Percentiles rank a stretch among this genome's conserved stretches.
Evolutionary conservation across 495 filamentous ascomycete species (phyloP).

Genomic region (Choiromyces venosus): DNA sequence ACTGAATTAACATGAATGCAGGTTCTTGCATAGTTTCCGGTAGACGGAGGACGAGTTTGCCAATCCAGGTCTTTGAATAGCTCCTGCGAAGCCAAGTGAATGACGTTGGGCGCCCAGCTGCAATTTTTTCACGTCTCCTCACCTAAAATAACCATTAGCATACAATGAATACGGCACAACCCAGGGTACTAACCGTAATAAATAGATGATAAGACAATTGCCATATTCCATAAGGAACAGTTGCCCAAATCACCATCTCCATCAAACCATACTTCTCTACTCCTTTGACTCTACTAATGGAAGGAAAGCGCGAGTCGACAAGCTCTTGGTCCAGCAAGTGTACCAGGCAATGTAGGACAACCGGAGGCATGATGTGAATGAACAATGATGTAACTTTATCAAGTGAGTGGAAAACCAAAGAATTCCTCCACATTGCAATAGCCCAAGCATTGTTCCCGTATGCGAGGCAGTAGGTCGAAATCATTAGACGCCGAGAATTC

Average conservation of each 20-base stretch:
- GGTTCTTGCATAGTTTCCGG: slow-evolving; percentile 72
- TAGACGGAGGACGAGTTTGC: slow-evolving; percentile 71
- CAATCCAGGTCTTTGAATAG: slow-evolving; percentile 82
- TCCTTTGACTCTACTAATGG: slow-evolving; percentile 73
- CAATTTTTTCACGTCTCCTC: slow-evolving; percentile 78
- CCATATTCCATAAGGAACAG: slow-evolving; percentile 86
- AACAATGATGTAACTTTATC: slow-evolving; percentile 80
- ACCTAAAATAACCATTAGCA: slow-evolving; percentile 17
- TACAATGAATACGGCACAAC: neutral
- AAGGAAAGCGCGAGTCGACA: slow-evolving; percentile 72
- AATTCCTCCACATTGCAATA: slow-evolving; percentile 99
- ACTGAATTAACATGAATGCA: slow-evolving; percentile 95
- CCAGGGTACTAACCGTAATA: slow-evolving; percentile 67
- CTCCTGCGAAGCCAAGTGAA: slow-evolving; percentile 95
- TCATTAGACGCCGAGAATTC: slow-evolving; percentile 82
- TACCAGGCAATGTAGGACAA: slow-evolving; percentile 82
- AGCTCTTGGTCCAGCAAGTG: slow-evolving; percentile 65
- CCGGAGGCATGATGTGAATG: slow-evolving; percentile 98
- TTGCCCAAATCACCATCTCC: slow-evolving; percentile 90
- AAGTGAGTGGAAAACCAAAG: slow-evolving; percentile 92
- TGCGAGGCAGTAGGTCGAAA: slow-evolving; percentile 84
- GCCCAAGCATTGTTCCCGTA: slow-evolving; percentile 95
- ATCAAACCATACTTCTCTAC: slow-evolving; percentile 72
- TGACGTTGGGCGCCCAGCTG: slow-evolving; percentile 87
- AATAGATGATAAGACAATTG: slow-evolving; percentile 86